These are phyloP conservation scores for Aspergillus bridgeri DNA, from an alignment of 495 filamentous ascomycete genomes.

Conservation along the genomic window DNA sequence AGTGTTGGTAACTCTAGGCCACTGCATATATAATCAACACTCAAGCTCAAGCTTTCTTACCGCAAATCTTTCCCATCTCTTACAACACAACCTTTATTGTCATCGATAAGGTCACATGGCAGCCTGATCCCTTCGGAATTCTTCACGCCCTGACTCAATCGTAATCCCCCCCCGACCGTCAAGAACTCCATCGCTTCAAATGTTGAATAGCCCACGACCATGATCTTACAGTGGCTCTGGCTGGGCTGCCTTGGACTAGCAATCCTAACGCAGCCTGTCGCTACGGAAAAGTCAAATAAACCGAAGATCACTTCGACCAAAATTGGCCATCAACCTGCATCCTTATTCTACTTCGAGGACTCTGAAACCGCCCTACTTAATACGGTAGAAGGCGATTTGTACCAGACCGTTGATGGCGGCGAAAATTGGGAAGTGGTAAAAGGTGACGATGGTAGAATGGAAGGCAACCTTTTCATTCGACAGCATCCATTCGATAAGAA, in stretches of 20 bases:
- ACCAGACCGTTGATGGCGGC: constrained; percentile 75
- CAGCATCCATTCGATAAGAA: constrained; percentile 75
- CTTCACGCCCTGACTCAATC: neutral
- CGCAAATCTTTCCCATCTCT: neutral
- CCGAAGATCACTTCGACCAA: constrained; percentile 50
- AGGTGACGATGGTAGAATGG: constrained; percentile 49
- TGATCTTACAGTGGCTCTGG: constrained; percentile 42
- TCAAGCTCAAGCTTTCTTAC: neutral
- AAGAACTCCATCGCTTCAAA: constrained; percentile 21
- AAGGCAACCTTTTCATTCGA: constrained; percentile 58
- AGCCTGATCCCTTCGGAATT: neutral
- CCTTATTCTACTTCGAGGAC: constrained; percentile 83
- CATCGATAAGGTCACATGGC: neutral
- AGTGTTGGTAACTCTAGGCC: too few species aligned
- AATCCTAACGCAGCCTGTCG: constrained; percentile 24
- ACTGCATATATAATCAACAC: too few species aligned
- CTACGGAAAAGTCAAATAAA: constrained; percentile 45
- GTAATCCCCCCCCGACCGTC: constrained; percentile 4
- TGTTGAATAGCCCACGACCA: constrained; percentile 31
- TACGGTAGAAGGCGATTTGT: constrained; percentile 49
- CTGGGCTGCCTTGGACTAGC: constrained; percentile 36
- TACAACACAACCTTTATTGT: neutral
- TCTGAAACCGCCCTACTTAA: constrained; percentile 74
- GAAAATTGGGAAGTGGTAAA: constrained; percentile 64
- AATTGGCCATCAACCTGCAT: constrained; percentile 58